phyloP scores from a whole-genome alignment of 2,329 filamentous ascomycete genomes.

The Penicillium olsonii region DNA sequence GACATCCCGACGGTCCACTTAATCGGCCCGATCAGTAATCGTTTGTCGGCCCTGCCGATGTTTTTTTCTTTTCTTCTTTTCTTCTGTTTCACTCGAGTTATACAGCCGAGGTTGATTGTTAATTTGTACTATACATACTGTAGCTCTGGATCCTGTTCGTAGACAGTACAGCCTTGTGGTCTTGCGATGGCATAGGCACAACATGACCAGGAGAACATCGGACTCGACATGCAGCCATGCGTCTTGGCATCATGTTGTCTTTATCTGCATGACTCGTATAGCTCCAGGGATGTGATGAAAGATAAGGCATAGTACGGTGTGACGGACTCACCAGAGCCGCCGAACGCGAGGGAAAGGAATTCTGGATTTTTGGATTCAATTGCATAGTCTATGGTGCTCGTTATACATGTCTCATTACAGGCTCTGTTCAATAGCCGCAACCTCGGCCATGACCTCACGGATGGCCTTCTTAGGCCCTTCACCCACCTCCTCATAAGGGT shows the following conservation, averaged over 20 bases:
- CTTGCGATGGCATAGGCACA: no score
- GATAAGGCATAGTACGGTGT: no score
- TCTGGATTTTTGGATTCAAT: no score
- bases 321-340: no score
- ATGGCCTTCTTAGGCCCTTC: slow-evolving; percentile 48
- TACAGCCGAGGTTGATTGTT: slow-evolving; percentile 3
- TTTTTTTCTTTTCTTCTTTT: background rate
- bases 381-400: background rate
- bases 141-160: no score
- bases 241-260: background rate
- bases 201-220: no score
- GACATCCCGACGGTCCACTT: slow-evolving; percentile 2
- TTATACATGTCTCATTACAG: slow-evolving; percentile 4
- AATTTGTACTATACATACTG: no score
- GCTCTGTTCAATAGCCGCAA: slow-evolving; percentile 19
- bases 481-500: slow-evolving; percentile 57
- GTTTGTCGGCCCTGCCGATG: background rate
- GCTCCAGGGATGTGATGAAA: no score
- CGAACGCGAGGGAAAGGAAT: no score
- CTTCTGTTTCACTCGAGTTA: background rate
- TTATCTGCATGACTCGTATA: background rate
- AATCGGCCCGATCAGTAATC: slow-evolving; percentile 12
- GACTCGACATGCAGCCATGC: background rate
- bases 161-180: no score
- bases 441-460: slow-evolving; percentile 29